Evolutionary conservation across 495 filamentous ascomycete species (phyloP), one percentile per base, ranked within the genome.

Genomic region (Xylaria flabelliformis): DNA sequence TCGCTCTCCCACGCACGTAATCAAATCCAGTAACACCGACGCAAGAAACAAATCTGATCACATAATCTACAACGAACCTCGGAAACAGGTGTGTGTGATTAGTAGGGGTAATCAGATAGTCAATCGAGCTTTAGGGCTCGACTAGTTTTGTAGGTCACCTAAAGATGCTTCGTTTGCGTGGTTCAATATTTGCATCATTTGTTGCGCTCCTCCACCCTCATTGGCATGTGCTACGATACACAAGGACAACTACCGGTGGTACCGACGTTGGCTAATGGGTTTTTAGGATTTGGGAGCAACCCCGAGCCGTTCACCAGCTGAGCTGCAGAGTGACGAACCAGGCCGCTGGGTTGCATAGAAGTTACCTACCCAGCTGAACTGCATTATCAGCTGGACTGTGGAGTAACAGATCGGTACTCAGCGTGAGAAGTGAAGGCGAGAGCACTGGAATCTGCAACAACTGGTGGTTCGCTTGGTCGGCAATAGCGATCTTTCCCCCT

Each of bases 311-410:
- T 24, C 19, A 42, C 32, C 44, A 71, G 69, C 69, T 71, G 69
- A 64, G 32, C 59, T 71, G 56, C 67, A 50, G 41, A 36, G 53
- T 17, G 56, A 61, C 67, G 29, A 62, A 50, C 55, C n/a, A 59
- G 46, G 36, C 29, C 4, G 44, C 68, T 53, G 68, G 5, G 68
- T 48, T 53, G 19, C 39, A 36, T 44, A 26, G 21, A 69, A 69
- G 26, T 29, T 50, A 69, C 24, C 39, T 13, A 1, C 55, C 21
- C 42, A n/a, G 67, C 67, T 62, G 56, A 62, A 62, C 15, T 69
- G 39, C 67, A n/a, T 44, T 63, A 26, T 4, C 42, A 70, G 68
- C 69, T 64, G 46, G n/a, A 19, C 48, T 71, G 59, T n/a, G 42
- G 59, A 42, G 59, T 15, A 53, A 19, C 56, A 32, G 32, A 53